These are phyloP conservation scores for Polyporus arcularius DNA, from an alignment of 768 basidiomycete species.

Conservation along the genomic window DNA sequence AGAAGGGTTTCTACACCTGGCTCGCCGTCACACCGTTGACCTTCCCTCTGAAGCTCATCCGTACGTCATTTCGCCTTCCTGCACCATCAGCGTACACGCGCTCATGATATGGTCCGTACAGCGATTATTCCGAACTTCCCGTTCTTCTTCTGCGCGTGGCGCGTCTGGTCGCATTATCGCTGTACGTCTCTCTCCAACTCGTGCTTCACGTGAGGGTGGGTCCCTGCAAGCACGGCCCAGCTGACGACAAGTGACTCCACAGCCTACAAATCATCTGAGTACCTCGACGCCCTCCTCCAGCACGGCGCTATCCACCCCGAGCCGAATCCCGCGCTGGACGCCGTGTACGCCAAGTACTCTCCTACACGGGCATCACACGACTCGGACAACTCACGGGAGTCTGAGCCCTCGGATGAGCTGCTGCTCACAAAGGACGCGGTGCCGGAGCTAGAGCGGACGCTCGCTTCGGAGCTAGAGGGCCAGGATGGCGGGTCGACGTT, in stretches of 20 bases:
- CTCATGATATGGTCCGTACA: constrained; percentile 26
- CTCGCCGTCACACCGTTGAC: constrained; percentile 68
- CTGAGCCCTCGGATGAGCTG: constrained; percentile 28
- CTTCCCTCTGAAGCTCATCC: constrained; percentile 74
- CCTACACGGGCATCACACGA: constrained; percentile 13
- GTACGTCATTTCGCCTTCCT: constrained; percentile 42
- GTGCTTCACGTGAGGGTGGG: background rate
- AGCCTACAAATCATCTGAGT: constrained; percentile 73
- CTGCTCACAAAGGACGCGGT: constrained; percentile 57
- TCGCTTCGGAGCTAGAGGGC: constrained; percentile 26
- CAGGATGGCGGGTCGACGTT: constrained; percentile 43
- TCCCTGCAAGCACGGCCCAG: background rate
- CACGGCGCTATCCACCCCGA: constrained; percentile 57
- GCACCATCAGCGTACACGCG: background rate
- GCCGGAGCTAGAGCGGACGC: constrained; percentile 47
- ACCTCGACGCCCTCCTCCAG: constrained; percentile 62
- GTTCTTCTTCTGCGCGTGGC: constrained; percentile 84
- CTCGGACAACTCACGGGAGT: background rate
- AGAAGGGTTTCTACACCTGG: constrained; percentile 67
- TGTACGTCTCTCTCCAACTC: constrained; percentile 39
- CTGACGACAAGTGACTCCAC: background rate
- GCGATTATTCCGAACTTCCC: constrained; percentile 83
- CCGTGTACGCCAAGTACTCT: constrained; percentile 46
- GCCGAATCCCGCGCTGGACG: constrained; percentile 55
- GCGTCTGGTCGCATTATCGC: constrained; percentile 83